Base-by-base conservation (phyloP, 306 rosid species). In the Cajanus cajan region DNA sequence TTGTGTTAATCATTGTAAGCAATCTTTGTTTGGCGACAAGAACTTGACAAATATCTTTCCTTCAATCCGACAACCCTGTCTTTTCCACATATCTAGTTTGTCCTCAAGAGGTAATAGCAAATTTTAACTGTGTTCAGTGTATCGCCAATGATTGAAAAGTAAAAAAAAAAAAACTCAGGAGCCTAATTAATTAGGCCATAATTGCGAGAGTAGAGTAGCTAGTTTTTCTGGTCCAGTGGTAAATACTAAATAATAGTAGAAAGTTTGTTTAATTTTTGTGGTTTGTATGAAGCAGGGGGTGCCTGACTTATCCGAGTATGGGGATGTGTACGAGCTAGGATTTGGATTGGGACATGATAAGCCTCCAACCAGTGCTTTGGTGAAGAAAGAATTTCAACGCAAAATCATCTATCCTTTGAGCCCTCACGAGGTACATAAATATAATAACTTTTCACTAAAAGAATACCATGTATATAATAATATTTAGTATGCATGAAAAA, bases 321-420 rank as follows among this genome's bases (percentile, higher is more conserved):
- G 98, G 1, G 96, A 92, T 45, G 90, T 86, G 7, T 91, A 90
- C 25, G 86, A 91, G 66, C 52, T 91, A 6, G 90, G 89, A 70
- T 95, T 90, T 78, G 99, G 93, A 68, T 64, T 86, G 34, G 99
- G 98, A 83, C 57, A 51, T 0, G 88, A 95, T 62, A 80, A 90
- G 70, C 96, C 97, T 74, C 98, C 99, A 36, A 95, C 99, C 3
- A 90, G 93, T 68, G 93, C 90, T 19, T 7, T 91, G 34, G 36
- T 95, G 68, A 95, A 91, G 86, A 90, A 89, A 71, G 98, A 95
- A 71, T 69, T 90, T 81, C 98, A 91, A 61, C 88, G 96, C 65
- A 87, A 86, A 83, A 85, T 94, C 67, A 33, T 68, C 41, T 90
- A 90, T 62, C 91, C 80, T 59, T 40, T 87, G 90, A 89, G 96